These are phyloP conservation scores for Penicillium sp. DNA, from an alignment of 2,329 filamentous ascomycete species.

Conservation along the genomic window DNA sequence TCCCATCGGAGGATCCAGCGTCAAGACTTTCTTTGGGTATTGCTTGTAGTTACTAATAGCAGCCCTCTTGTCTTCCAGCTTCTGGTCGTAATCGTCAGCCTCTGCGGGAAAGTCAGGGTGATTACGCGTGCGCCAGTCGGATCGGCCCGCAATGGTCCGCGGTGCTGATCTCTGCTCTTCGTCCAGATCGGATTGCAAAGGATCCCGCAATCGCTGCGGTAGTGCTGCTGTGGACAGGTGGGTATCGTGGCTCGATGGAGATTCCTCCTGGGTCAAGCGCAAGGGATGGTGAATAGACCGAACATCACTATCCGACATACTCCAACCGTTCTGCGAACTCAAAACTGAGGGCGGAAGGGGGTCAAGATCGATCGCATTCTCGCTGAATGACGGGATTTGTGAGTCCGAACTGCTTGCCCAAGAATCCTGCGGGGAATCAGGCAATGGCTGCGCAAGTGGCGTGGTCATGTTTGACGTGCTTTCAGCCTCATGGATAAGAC, in stretches of 20 bases:
- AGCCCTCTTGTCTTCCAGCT: conserved; percentile 45
- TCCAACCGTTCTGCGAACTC: conserved; percentile 39
- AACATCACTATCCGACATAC: conserved; percentile 29
- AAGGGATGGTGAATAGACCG: conserved; percentile 11
- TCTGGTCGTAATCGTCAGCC: conserved; percentile 40
- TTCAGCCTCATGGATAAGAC: conserved; percentile 42
- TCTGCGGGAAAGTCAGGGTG: conserved; percentile 29
- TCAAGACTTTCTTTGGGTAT: conserved; percentile 52
- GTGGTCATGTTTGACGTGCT: conserved; percentile 59
- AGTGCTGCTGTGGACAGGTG: conserved; percentile 24
- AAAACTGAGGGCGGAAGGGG: conserved; percentile 48
- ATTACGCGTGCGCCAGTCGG: conserved; percentile 39
- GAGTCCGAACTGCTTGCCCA: conserved; percentile 32
- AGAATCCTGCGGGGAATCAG: conserved; percentile 40
- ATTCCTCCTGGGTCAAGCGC: conserved; percentile 25
- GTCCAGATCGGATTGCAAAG: conserved; percentile 22
- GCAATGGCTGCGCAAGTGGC: conserved; percentile 54
- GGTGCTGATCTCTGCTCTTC: conserved; percentile 44
- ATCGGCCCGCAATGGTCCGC: conserved; percentile 40
- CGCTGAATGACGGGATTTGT: conserved; percentile 34
- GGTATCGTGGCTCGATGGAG: conserved; percentile 28
- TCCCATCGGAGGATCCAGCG: conserved; percentile 46
- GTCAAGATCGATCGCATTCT: conserved; percentile 40
- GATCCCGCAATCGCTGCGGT: conserved; percentile 27
- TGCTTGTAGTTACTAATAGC: conserved; percentile 52